Percentiles rank a stretch among this genome's conserved stretches.
These are phyloP conservation scores for Amanita thiersii DNA, from an alignment of 768 basidiomycete species.

Conservation along the genomic window DNA sequence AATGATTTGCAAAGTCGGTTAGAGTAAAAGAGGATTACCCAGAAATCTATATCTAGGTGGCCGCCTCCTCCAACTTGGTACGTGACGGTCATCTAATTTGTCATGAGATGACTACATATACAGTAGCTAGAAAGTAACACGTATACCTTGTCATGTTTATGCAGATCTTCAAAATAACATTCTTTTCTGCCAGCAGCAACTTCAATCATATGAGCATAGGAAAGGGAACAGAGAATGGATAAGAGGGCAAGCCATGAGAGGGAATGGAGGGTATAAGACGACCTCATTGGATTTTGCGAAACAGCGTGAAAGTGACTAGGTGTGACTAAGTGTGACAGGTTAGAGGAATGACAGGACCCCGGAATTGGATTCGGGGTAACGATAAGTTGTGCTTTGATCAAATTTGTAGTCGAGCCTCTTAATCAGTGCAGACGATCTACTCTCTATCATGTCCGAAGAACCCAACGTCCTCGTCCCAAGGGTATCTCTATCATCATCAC, in stretches of 20 bases:
- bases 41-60: slow-evolving; percentile 96
- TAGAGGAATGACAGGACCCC: slow-evolving; percentile 2
- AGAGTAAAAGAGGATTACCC: slow-evolving; percentile 39
- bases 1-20: slow-evolving; percentile 5
- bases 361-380: slow-evolving; percentile 14
- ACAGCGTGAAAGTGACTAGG: slow-evolving; percentile 5
- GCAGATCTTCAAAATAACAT: slow-evolving; percentile 94
- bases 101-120: slow-evolving; percentile 5
- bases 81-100: slow-evolving; percentile 89
- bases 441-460: slow-evolving; percentile 44
- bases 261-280: neutral
- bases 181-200: slow-evolving; percentile 78
- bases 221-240: slow-evolving; percentile 30
- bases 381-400: slow-evolving; percentile 4
- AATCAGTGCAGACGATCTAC: slow-evolving; percentile 18
- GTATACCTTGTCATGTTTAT: slow-evolving; percentile 78
- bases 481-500: slow-evolving; percentile 31
- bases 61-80: slow-evolving; percentile 99
- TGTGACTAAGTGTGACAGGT: slow-evolving; percentile 10
- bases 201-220: slow-evolving; percentile 63
- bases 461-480: slow-evolving; percentile 64
- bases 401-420: slow-evolving; percentile 10
- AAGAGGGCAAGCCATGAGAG: slow-evolving; percentile 32
- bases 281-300: neutral
- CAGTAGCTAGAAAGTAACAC: slow-evolving; percentile 2